A percentile compares a stretch with the other conserved stretches of the same genome.
These are phyloP conservation scores for Sugiyamaella marilandica DNA, from an alignment of 805 yeast species.

Conservation along the genomic window DNA sequence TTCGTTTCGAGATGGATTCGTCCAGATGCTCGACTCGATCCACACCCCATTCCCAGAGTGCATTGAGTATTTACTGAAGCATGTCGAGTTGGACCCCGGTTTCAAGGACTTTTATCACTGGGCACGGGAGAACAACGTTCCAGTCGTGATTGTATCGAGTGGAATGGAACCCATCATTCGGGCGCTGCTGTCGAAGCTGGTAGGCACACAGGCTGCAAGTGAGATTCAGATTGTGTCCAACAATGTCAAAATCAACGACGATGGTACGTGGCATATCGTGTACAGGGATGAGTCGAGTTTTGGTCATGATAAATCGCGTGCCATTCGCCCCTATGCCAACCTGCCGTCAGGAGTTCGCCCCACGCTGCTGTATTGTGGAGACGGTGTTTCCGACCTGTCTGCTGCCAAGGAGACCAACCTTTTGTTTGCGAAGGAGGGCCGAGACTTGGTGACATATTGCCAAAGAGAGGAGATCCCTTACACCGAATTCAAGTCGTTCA, in stretches of 20 bases:
- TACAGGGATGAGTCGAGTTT: conserved; percentile 81
- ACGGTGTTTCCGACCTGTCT: conserved; percentile 91
- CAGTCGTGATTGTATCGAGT: conserved; percentile 80
- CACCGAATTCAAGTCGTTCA: conserved; percentile 72
- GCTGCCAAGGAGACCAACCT: conserved; percentile 95
- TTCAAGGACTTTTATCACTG: conserved; percentile 76
- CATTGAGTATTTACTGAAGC: conserved; percentile 56
- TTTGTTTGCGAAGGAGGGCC: conserved; percentile 88
- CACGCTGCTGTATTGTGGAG: conserved; percentile 87
- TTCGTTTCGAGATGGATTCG: conserved; percentile 70
- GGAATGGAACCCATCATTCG: conserved; percentile 93
- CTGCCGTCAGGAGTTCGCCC: conserved; percentile 46
- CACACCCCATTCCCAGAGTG: conserved; percentile 76
- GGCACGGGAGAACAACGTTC: conserved; percentile 67
- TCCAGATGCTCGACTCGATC: conserved; percentile 76
- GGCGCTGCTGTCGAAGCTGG: conserved; percentile 65
- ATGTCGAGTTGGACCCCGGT: conserved; percentile 84
- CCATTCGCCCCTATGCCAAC: conserved; percentile 51
- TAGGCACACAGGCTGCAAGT: conserved; percentile 69
- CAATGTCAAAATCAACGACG: conserved; percentile 52
- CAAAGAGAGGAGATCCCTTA: conserved; percentile 74
- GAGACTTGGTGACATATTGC: conserved; percentile 84
- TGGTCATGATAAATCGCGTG: conserved; percentile 92
- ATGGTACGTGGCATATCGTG: conserved; percentile 74
- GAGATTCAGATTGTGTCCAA: conserved; percentile 80